These are phyloP conservation scores for Aureobasidium sp. DNA, from an alignment of 2,329 filamentous ascomycete genomes.

Conservation along the genomic window DNA sequence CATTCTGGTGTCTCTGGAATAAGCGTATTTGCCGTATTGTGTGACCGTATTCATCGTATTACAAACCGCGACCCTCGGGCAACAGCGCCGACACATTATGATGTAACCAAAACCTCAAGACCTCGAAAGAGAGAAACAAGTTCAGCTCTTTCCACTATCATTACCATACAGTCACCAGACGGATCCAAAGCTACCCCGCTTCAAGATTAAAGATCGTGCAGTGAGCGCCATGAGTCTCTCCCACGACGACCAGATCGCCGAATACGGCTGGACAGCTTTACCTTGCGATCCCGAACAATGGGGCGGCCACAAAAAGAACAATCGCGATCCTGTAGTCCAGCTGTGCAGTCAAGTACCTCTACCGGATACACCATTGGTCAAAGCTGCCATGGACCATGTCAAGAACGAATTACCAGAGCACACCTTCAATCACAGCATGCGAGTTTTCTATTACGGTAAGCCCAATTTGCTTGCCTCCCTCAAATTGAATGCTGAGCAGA, in stretches of 20 bases:
- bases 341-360: neutral
- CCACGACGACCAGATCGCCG: neutral
- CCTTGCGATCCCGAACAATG: conserved; percentile 3
- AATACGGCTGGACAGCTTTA: conserved; percentile 5
- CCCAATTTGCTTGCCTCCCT: no score
- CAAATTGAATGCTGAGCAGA: neutral
- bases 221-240: neutral
- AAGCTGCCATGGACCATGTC: neutral
- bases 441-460: conserved; percentile 60
- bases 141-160: neutral
- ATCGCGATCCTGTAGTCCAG: neutral
- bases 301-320: neutral
- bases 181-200: no score
- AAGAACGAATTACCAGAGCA: conserved; percentile 36
- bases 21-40: neutral
- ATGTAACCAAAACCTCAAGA: neutral
- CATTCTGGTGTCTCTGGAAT: no score
- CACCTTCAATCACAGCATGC: conserved; percentile 64
- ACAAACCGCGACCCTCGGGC: no score
- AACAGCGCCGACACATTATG: neutral
- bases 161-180: no score
- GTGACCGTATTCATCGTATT: neutral
- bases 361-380: neutral
- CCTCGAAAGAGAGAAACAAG: neutral
- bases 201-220: no score